Evolutionary conservation across 2,329 filamentous ascomycete species (phyloP).

Genomic region (Alternaria alternata): DNA sequence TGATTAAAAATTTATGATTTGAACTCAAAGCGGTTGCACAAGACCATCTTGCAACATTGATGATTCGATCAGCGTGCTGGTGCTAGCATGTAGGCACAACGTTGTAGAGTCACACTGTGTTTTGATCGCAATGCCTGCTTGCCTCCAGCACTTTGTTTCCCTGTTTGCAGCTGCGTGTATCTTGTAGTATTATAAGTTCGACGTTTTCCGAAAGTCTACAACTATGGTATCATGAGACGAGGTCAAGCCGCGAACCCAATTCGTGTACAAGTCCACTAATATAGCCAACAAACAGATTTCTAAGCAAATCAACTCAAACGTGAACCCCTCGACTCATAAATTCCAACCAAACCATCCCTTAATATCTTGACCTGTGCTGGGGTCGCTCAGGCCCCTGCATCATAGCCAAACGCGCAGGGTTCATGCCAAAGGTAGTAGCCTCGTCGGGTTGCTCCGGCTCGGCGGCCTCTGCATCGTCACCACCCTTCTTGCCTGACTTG

Average conservation of each 20-base stretch:
- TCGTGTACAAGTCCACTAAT: background rate
- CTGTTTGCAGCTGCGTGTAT: background rate
- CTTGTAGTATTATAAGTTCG: background rate
- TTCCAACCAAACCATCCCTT: background rate
- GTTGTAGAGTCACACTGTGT: background rate
- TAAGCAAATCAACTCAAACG: background rate
- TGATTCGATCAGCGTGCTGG: background rate
- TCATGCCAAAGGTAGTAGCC: constrained; percentile 43
- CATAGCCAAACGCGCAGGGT: constrained; percentile 50
- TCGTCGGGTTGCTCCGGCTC: constrained; percentile 24
- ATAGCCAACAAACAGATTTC: background rate
- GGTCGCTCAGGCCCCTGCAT: constrained; percentile 35
- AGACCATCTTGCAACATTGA: background rate
- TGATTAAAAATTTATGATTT: background rate
- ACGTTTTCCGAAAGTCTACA: constrained; percentile 1
- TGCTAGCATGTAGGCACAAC: background rate
- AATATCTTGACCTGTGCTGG: constrained; percentile 32
- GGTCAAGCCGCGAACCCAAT: background rate
- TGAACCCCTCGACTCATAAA: background rate
- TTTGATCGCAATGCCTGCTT: background rate
- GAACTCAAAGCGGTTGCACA: background rate
- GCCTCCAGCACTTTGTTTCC: background rate
- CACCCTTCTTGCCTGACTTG: constrained; percentile 30
- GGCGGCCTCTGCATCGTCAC: constrained; percentile 14
- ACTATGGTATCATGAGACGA: constrained; percentile 6